Evolutionary conservation across 345 rosid genomes (phyloP).

Genomic region (Brassica rapa): DNA sequence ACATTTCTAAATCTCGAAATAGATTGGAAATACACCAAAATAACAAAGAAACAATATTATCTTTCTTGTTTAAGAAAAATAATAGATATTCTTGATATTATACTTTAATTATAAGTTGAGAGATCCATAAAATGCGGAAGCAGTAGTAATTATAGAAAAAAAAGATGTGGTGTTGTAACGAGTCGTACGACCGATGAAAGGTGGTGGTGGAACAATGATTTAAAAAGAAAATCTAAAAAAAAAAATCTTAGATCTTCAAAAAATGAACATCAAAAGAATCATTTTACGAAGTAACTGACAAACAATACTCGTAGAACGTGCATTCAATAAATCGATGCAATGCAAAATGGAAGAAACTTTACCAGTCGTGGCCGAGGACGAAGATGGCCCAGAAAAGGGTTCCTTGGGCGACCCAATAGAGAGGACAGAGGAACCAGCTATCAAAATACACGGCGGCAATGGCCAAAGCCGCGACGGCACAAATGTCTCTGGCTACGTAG

Average conservation of each 20-base stretch:
- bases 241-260: constrained; percentile 14
- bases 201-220: background rate
- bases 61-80: background rate
- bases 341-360: background rate
- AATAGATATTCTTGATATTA: background rate
- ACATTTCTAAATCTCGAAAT: constrained; percentile 15
- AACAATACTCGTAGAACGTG: constrained; percentile 3
- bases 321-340: constrained; percentile 20
- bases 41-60: background rate
- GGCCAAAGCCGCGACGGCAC: constrained; percentile 49
- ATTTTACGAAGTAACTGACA: constrained; percentile 6
- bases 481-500: constrained; percentile 60
- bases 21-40: background rate
- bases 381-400: constrained; percentile 87
- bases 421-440: constrained; percentile 62
- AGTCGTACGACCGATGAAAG: constrained; percentile 26
- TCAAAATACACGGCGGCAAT: constrained; percentile 51
- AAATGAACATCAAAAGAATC: constrained; percentile 19
- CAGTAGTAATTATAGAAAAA: background rate
- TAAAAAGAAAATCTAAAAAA: background rate
- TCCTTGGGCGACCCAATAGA: constrained; percentile 77
- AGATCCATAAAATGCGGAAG: constrained; percentile 44
- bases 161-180: constrained; percentile 9
- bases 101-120: background rate
- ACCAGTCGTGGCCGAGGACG: constrained; percentile 96